Base-by-base conservation (phyloP, 1,284 basidiomycete species). In the Cryptococcus sp. region DNA sequence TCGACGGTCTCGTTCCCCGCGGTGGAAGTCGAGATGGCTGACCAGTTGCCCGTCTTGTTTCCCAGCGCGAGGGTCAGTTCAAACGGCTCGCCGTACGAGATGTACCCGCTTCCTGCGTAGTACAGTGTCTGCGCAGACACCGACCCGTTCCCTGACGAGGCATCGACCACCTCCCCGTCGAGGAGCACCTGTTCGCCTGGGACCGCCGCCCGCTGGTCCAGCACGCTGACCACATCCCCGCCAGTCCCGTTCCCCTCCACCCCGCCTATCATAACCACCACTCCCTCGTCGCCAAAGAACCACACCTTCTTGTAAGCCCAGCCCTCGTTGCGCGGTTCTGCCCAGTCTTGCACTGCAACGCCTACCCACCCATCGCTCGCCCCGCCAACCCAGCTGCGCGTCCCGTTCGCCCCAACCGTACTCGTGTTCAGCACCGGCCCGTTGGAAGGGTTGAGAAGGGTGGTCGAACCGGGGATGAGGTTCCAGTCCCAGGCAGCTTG, bases 401-500 rank as follows among this genome's bases (percentile, higher is more conserved):
- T 69, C 0, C 85, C 85, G 0, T 67, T 75, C 53, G 77, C 72
- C 13, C 66, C 60, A 2, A 80, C 78, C 9, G 72, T 68, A 9
- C 52, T 66, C 61, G 84, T 84, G 39, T 64, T 67, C 5, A 87
- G 20, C 11, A 44, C 42, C 78, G 4, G 78, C 24, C 13, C 77
- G 7, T 82, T 84, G 5, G 11, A 20, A 4, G n/a, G 21, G 77
- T 81, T 13, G 71, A 79, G 65, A 84, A 87, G 68, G 84, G 81
- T 80, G 0, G 86, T 87, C 18, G 77, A 87, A 1, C 86, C 86
- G 4, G 86, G 86, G 44, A 87, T 82, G 15, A 86, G 75, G 63
- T 86, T 82, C 85, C 85, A 88, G 67, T 88, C 85, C 85, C 85
- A 47, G 11, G 18, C 79, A 1, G 82, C 85, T 8, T 81, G 77